Conservation (phyloP, 805 yeast genomes). For the Kluyveromyces lactis region DNA sequence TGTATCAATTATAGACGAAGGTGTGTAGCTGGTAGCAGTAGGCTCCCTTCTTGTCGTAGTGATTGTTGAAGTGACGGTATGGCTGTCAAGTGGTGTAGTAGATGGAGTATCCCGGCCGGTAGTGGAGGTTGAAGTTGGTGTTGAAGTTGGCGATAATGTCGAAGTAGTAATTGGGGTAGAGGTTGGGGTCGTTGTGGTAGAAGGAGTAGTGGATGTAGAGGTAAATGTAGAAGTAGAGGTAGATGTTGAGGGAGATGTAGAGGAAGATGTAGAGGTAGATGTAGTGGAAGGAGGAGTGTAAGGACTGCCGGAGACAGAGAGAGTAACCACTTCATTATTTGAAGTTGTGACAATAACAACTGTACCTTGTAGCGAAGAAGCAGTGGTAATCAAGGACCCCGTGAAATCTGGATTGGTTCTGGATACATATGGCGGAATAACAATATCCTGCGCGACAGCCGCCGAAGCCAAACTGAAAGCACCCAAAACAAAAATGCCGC, state of each 20-base stretch:
- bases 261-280: background rate
- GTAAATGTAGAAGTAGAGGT: slow-evolving; percentile 1
- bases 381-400: slow-evolving; percentile 5
- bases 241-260: slow-evolving; percentile 1
- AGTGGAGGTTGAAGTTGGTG: background rate
- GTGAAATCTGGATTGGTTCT: slow-evolving; percentile 8
- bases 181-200: background rate
- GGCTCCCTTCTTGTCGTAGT: background rate
- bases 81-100: background rate
- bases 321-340: background rate
- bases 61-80: background rate
- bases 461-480: background rate
- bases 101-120: background rate
- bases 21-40: background rate
- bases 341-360: slow-evolving; percentile 5
- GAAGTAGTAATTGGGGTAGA: background rate
- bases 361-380: slow-evolving; percentile 6
- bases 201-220: slow-evolving; percentile 2
- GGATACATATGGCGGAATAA: background rate
- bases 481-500: background rate
- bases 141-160: too few relatives aligned
- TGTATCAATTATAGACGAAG: background rate
- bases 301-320: slow-evolving; percentile 2
- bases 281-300: slow-evolving; percentile 3
- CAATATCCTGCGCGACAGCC: slow-evolving; percentile 1